These are phyloP conservation scores for Schoenoplectus triqueter DNA, from an alignment of 202 grass and related monocot genomes.

Conservation along the genomic window DNA sequence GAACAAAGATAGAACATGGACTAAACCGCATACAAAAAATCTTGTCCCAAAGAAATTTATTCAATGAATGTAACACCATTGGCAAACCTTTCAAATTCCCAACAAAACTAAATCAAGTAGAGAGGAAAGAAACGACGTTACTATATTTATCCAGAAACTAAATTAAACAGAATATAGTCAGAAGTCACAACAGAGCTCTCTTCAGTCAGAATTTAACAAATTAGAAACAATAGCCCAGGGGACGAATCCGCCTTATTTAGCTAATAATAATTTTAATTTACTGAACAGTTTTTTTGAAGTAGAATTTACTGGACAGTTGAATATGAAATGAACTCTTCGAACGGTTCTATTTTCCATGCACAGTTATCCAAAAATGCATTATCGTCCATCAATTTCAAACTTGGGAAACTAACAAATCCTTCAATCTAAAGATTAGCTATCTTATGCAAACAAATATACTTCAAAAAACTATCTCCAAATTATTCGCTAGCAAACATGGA, in stretches of 20 bases:
- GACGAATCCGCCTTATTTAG: neutral
- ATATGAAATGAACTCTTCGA: constrained; percentile 5
- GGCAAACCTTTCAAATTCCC: neutral
- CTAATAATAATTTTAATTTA: neutral
- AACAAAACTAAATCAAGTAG: neutral
- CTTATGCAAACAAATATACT: constrained; percentile 15
- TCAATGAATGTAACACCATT: neutral
- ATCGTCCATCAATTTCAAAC: constrained; percentile 23
- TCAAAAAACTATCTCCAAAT: no score
- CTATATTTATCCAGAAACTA: neutral
- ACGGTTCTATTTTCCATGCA: neutral
- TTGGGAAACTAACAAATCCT: neutral
- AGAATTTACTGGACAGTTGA: neutral
- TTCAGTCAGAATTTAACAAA: constrained; percentile 15
- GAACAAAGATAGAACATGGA: no score
- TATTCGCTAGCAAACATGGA: constrained; percentile 16
- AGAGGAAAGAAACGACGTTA: neutral
- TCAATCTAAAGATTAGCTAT: neutral
- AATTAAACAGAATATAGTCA: neutral
- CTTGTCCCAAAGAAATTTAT: neutral
- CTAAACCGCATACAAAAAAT: neutral
- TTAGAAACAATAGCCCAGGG: neutral
- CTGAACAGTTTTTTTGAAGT: neutral
- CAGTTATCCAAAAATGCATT: constrained; percentile 26
- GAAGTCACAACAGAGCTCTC: neutral